These are phyloP conservation scores for Endocalyx cinctus DNA, from an alignment of 2,329 filamentous ascomycete genomes.

Conservation along the genomic window DNA sequence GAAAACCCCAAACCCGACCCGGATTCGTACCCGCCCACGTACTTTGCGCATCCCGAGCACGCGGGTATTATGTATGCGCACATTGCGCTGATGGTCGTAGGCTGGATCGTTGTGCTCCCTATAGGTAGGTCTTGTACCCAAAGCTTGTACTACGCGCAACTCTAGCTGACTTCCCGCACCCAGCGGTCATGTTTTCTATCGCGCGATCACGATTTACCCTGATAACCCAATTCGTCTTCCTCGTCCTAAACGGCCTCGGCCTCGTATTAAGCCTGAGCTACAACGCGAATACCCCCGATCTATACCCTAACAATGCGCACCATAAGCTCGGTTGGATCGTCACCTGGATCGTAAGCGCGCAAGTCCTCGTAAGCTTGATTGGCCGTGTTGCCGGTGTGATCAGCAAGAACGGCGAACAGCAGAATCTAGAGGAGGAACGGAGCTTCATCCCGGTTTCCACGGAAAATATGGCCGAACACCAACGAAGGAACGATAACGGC, in stretches of 20 bases:
- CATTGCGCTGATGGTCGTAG: slow-evolving; percentile 62
- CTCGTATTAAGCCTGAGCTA: slow-evolving; percentile 66
- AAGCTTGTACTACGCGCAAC: too few relatives aligned
- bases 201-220: slow-evolving; percentile 72
- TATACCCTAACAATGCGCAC: slow-evolving; percentile 86
- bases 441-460: slow-evolving; percentile 60
- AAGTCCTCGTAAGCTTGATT: slow-evolving; percentile 64
- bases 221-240: slow-evolving; percentile 62
- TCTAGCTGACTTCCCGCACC: too few relatives aligned
- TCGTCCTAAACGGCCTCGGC: slow-evolving; percentile 59
- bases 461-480: slow-evolving; percentile 49
- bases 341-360: slow-evolving; percentile 66
- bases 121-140: slow-evolving; percentile 59
- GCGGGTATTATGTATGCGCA: slow-evolving; percentile 46
- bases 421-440: slow-evolving; percentile 41
- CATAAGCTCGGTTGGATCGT: slow-evolving; percentile 83
- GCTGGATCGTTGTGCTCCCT: slow-evolving; percentile 67
- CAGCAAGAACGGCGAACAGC: slow-evolving; percentile 8
- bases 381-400: slow-evolving; percentile 52
- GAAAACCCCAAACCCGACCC: slow-evolving; percentile 22
- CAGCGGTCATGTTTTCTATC: slow-evolving; percentile 82
- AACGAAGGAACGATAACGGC: slow-evolving; percentile 35
- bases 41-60: slow-evolving; percentile 36
- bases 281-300: slow-evolving; percentile 74
- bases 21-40: slow-evolving; percentile 29